Conservation (phyloP, 2,329 filamentous ascomycete genomes). For the Zasmidium angulare region DNA sequence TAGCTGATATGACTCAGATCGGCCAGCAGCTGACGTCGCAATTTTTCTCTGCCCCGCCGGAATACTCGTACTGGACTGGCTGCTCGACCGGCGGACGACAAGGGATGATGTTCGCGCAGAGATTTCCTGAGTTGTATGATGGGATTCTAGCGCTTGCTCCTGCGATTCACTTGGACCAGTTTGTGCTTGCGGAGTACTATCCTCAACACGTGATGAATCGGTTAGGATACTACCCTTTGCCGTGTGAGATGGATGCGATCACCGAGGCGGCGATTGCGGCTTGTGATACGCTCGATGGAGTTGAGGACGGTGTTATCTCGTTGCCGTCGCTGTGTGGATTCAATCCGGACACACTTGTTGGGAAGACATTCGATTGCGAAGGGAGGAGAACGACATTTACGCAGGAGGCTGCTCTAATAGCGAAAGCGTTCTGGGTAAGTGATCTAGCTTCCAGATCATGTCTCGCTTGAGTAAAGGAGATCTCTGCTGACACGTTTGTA, state of each 20-base stretch:
- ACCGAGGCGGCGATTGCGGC: constrained; percentile 30
- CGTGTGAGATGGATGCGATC: constrained; percentile 36
- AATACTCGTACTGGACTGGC: constrained; percentile 39
- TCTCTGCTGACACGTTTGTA: background rate
- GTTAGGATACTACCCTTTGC: constrained; percentile 20
- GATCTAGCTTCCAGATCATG: background rate
- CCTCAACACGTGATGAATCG: constrained; percentile 30
- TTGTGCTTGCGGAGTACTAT: constrained; percentile 26
- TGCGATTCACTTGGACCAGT: constrained; percentile 34
- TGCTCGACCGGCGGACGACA: constrained; percentile 41
- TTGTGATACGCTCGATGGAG: constrained; percentile 37
- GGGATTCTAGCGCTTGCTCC: constrained; percentile 40
- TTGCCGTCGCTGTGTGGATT: constrained; percentile 26
- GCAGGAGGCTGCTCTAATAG: constrained; percentile 30
- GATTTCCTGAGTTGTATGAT: constrained; percentile 38
- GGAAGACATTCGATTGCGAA: constrained; percentile 36
- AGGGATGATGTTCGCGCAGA: constrained; percentile 38
- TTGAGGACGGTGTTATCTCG: constrained; percentile 33
- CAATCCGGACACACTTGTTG: constrained; percentile 35
- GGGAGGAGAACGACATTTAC: constrained; percentile 25
- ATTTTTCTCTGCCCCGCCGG: constrained; percentile 33
- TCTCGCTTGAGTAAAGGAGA: background rate
- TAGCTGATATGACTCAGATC: constrained; percentile 36
- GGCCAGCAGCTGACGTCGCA: constrained; percentile 28
- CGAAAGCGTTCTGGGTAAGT: constrained; percentile 32